phyloP scores from a whole-genome alignment of 2,329 filamentous ascomycete genomes.

The Ceratocystis papillata region DNA sequence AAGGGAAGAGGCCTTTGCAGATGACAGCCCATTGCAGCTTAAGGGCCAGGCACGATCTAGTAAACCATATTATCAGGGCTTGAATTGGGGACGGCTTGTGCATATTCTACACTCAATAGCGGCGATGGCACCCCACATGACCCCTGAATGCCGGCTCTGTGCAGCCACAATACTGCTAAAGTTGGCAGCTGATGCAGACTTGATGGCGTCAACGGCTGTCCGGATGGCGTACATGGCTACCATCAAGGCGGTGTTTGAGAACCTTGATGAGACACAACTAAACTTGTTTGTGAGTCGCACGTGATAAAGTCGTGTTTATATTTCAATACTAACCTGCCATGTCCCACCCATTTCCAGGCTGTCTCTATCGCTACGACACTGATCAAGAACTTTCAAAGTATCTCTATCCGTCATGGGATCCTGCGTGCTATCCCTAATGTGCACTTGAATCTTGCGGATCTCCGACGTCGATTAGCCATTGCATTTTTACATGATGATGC shows the following conservation, averaged over 20 bases:
- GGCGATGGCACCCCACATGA: conserved; percentile 8
- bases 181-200: conserved; percentile 16
- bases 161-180: conserved; percentile 17
- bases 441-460: conserved; percentile 42
- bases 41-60: not conserved
- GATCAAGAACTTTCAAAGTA: conserved; percentile 38
- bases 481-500: conserved; percentile 49
- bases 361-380: conserved; percentile 29
- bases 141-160: not conserved
- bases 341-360: not conserved
- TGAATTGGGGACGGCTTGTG: conserved; percentile 12
- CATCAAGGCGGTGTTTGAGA: conserved; percentile 36
- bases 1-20: conserved; percentile 17
- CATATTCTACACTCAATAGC: conserved; percentile 14
- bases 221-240: conserved; percentile 35
- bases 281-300: conserved; percentile 35
- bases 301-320: not conserved
- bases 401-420: conserved; percentile 46
- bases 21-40: conserved; percentile 5
- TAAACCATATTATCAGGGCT: not conserved
- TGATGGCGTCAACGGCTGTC: conserved; percentile 27
- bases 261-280: conserved; percentile 34
- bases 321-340: not conserved
- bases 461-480: conserved; percentile 56
- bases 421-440: conserved; percentile 49